A percentile compares a stretch with the other conserved stretches of the same genome.
Evolutionary conservation across 352 stramenopile genomes (phyloP).

Genomic region (Pythium pyrilobum): DNA sequence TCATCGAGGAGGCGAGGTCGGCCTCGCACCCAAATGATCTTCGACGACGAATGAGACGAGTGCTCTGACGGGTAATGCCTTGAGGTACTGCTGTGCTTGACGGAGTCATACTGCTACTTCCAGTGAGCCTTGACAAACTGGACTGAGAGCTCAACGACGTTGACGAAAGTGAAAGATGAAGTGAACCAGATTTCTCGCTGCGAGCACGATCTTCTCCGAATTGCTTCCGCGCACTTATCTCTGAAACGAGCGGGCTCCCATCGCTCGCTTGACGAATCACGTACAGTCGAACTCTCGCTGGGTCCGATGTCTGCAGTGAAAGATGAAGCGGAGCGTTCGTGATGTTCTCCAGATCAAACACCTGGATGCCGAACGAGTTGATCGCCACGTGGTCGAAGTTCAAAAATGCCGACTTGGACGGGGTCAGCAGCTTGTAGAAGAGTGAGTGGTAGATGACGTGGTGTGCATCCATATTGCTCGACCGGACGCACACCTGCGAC

Average conservation of each 20-base stretch:
- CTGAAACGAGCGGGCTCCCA: slow-evolving; percentile 3
- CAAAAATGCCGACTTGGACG: slow-evolving; percentile 77
- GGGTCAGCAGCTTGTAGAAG: slow-evolving; percentile 87
- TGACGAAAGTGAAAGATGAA: slow-evolving; percentile 16
- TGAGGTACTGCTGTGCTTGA: neutral
- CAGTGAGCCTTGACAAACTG: slow-evolving; percentile 5
- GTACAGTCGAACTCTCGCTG: slow-evolving; percentile 66
- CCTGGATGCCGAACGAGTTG: slow-evolving; percentile 81
- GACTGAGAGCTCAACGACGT: slow-evolving; percentile 19
- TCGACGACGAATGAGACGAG: slow-evolving; percentile 45
- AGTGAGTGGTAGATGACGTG: slow-evolving; percentile 90
- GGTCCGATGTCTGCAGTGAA: slow-evolving; percentile 73
- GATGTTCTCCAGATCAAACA: slow-evolving; percentile 88
- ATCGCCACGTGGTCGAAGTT: slow-evolving; percentile 87
- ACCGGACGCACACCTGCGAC: slow-evolving; percentile 81
- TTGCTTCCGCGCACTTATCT: neutral
- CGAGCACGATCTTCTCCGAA: neutral
- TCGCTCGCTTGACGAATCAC: slow-evolving; percentile 33
- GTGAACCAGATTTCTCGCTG: neutral
- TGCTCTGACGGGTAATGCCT: neutral
- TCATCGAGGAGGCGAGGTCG: slow-evolving; percentile 30
- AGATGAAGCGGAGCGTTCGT: slow-evolving; percentile 76
- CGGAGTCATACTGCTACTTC: neutral
- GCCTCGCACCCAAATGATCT: slow-evolving; percentile 70
- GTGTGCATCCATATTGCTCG: slow-evolving; percentile 89